Conservation (phyloP, 139 green algal species). For the Ettlia oleoabundans region DNA sequence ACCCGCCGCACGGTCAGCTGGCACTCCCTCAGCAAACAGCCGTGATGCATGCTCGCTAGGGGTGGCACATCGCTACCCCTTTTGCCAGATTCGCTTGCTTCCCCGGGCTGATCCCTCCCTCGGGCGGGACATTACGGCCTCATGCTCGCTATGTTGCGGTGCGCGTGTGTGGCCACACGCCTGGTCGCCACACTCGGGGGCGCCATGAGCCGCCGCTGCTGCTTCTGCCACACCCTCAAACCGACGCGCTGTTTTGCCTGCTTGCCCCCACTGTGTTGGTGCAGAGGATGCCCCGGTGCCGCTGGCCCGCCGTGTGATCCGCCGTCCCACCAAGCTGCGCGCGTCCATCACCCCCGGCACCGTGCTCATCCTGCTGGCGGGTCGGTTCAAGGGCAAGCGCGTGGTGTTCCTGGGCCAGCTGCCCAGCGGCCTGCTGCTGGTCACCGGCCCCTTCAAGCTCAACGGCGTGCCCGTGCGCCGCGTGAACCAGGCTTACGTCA, state of each 20-base stretch:
- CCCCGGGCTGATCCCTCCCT: too few species aligned
- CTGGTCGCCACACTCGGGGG: too few species aligned
- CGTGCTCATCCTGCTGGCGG: constrained; percentile 97
- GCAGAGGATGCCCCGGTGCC: constrained; percentile 89
- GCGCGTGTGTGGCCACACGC: neutral
- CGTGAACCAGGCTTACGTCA: constrained; percentile 98
- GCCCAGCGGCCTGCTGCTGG: constrained; percentile 92
- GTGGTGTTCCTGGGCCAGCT: constrained; percentile 98
- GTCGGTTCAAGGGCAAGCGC: constrained; percentile 97
- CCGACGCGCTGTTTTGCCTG: too few species aligned
- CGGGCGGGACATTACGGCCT: too few species aligned
- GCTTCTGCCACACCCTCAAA: neutral
- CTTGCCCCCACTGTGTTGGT: neutral
- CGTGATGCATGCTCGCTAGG: too few species aligned
- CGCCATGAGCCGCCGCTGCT: neutral
- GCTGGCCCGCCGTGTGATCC: constrained; percentile 63
- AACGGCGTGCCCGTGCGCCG: constrained; percentile 96
- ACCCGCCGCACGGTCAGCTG: too few species aligned
- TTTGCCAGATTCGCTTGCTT: too few species aligned
- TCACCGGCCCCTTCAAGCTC: constrained; percentile 95
- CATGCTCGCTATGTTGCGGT: too few species aligned
- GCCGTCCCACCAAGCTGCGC: constrained; percentile 89
- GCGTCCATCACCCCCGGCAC: constrained; percentile 94
- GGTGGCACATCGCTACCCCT: too few species aligned
- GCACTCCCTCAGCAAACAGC: too few species aligned